Percentiles rank a stretch among this genome's conserved stretches.
Evolutionary conservation across 345 rosid genomes (phyloP).

Genomic region (Trapa incisa): DNA sequence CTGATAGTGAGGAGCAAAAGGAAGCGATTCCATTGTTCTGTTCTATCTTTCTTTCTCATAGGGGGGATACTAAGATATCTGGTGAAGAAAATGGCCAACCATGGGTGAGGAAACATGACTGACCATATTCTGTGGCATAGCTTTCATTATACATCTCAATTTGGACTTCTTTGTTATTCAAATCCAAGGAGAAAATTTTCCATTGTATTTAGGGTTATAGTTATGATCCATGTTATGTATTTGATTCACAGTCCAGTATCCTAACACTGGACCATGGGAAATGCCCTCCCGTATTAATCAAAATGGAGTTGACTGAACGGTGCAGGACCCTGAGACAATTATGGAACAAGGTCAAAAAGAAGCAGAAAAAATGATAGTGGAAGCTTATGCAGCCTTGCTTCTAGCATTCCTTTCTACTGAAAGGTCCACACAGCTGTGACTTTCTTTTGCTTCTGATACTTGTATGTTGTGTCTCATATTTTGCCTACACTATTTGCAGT

Average conservation of each 20-base stretch:
- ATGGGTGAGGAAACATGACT: constrained; percentile 50
- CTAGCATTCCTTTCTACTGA: constrained; percentile 97
- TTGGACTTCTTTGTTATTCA: not conserved
- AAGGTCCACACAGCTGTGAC: constrained; percentile 32
- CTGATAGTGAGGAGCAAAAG: constrained; percentile 28
- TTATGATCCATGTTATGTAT: not conserved
- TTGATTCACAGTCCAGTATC: not conserved
- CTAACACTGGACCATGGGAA: too few relatives aligned
- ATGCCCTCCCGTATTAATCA: too few relatives aligned
- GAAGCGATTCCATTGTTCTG: constrained; percentile 69
- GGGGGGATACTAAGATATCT: constrained; percentile 48
- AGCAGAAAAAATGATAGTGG: constrained; percentile 96
- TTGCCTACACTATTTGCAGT: constrained; percentile 34
- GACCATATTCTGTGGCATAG: not conserved
- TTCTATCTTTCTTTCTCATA: constrained; percentile 74
- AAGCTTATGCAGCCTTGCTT: constrained; percentile 87
- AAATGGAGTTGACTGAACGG: too few relatives aligned
- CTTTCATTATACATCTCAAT: not conserved
- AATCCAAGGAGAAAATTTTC: not conserved
- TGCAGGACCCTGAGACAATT: constrained; percentile 64
- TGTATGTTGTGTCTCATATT: constrained; percentile 1
- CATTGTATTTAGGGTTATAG: not conserved
- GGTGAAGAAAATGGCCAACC: constrained; percentile 39
- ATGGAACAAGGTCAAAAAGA: constrained; percentile 88
- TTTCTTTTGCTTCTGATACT: not conserved